Evolutionary conservation across 2,329 filamentous ascomycete genomes (phyloP).

Genomic region (Botrytis fabae): DNA sequence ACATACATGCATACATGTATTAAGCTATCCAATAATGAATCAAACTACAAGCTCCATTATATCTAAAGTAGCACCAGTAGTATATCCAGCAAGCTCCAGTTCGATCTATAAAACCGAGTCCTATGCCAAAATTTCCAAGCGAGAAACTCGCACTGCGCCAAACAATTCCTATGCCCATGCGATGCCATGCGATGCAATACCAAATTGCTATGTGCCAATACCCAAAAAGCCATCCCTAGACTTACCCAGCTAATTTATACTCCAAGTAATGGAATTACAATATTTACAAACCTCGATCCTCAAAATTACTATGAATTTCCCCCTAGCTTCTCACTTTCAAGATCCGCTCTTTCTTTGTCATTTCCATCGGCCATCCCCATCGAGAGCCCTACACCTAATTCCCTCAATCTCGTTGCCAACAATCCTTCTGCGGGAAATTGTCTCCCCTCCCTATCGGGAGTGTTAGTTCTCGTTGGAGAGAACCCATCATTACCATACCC

Average conservation of each 20-base stretch:
- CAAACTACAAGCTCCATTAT: background rate
- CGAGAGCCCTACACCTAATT: conserved; percentile 39
- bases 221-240: background rate
- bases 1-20: too few species aligned
- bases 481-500: conserved; percentile 62
- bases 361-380: conserved; percentile 74
- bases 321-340: background rate
- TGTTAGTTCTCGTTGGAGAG: conserved; percentile 35
- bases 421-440: conserved; percentile 57
- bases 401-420: conserved; percentile 66
- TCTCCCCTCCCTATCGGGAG: conserved; percentile 40
- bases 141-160: background rate
- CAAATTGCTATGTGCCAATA: background rate
- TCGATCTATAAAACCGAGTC: background rate
- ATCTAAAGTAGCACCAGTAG: background rate
- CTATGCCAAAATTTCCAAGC: background rate
- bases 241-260: background rate
- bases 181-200: background rate
- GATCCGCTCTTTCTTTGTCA: background rate
- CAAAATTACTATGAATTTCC: background rate
- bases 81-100: background rate
- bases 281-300: background rate
- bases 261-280: background rate
- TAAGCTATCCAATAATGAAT: background rate
- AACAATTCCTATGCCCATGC: background rate